Conservation (phyloP, 2,329 filamentous ascomycete genomes). For the Phialemonium atrogriseum region DNA sequence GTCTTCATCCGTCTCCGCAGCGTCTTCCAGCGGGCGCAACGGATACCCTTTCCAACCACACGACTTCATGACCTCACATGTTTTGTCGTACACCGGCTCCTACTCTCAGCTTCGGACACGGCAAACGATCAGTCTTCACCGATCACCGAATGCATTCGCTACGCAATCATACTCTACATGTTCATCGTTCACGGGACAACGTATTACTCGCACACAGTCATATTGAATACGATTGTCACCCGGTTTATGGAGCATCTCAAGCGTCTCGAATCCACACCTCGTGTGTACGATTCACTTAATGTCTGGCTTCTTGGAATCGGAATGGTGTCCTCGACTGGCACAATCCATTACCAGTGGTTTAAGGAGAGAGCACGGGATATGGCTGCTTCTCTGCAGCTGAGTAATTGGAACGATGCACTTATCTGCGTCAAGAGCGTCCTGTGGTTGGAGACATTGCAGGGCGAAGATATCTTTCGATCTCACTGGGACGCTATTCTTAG, state of each 20-base stretch:
- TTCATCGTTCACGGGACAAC: conserved; percentile 45
- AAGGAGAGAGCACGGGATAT: conserved; percentile 11
- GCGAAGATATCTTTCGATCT: conserved; percentile 14
- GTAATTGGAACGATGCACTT: conserved; percentile 15
- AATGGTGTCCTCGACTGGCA: conserved; percentile 24
- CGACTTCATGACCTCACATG: conserved; percentile 47
- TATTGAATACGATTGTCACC: conserved; percentile 25
- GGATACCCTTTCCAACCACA: conserved; percentile 23
- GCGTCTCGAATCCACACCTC: conserved; percentile 6
- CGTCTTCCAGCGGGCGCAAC: conserved; percentile 28
- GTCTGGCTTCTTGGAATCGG: conserved; percentile 35
- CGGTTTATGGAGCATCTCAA: conserved; percentile 23
- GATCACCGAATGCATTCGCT: conserved; percentile 36
- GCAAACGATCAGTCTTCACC: conserved; percentile 8
- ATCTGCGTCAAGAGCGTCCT: conserved; percentile 16
- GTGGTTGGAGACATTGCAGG: conserved; percentile 18
- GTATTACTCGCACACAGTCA: conserved; percentile 42
- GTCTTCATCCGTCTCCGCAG: conserved; percentile 33
- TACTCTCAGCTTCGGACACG: conserved; percentile 17
- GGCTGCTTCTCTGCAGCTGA: not conserved
- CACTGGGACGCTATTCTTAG: too few relatives aligned
- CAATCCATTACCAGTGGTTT: conserved; percentile 21
- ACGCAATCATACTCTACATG: conserved; percentile 40
- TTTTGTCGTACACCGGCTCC: conserved; percentile 42
- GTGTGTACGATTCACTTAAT: conserved; percentile 17